Evolutionary conservation across 768 basidiomycete genomes (phyloP), one percentile per base, ranked within the genome.

Genomic region (Mycena belliarum): DNA sequence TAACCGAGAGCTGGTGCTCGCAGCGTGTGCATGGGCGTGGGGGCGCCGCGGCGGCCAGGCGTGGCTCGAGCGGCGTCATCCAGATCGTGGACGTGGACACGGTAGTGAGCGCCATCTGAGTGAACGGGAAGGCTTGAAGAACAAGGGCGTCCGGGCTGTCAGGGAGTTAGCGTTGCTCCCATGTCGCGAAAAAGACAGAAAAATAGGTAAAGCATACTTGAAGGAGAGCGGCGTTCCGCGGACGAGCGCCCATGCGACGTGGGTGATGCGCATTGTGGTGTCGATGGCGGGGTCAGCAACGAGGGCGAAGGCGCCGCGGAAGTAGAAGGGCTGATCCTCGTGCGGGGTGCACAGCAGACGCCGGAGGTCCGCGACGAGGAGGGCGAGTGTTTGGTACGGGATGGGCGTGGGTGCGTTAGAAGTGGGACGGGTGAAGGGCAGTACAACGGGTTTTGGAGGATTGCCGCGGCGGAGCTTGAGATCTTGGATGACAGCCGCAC

Each of bases 261-360:
- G 8, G 1, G 11, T 20, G 2, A 45, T 21, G 16, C 24, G 29
- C 12, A 25, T 25, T 16, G 24, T 33, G 35, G n/a, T 7, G 8
- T 18, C 33, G 18, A 37, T 29, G 35, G 44, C 52, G 23, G 52
- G 44, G 25, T 35, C 44, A 23, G 25, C 33, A 25, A 54, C 32
- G 24, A 40, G 28, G 24, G 53, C n/a, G 28, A 26, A 55, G 10
- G 53, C 48, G 24, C 45, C 53, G 37, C 45, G 21, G 45, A 55
- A 55, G 25, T 48, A 1, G 38, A 55, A 47, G 26, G 44, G 44
- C 24, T 20, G 35, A 10, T 28, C 35, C 20, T 28, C 44, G 35
- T 54, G 52, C 43, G 52, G 52, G 24, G 52, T 54, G 43, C 44
- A 46, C 1, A 54, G 37, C 20, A 54, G 52, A 25, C 35, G 44